Evolutionary conservation across 164 flowering plant species (phyloP), one percentile per base, ranked within the genome.

Genomic region (Nymphaea thermarum): DNA sequence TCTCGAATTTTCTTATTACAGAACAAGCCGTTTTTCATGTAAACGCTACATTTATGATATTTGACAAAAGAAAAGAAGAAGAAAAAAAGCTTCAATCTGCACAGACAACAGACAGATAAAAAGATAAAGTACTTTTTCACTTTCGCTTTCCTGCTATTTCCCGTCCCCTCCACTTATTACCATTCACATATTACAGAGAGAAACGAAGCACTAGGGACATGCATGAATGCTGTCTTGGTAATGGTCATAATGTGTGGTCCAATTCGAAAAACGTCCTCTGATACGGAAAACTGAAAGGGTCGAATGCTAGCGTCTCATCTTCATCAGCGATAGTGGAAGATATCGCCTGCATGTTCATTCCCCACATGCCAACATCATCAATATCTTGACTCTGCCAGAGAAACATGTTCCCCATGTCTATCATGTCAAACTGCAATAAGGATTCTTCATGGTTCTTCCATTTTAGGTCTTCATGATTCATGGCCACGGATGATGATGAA

Each of bases 311-410:
- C 62, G 68, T 67, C 43, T 60, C 69, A 70, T 78, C 81, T 67
- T 25, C 68, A 43, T 70, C 76, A 65, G 74, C 79, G 67, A 59
- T 68, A 60, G 81, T 62, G 57, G 57, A 51, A 15, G 57, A 51
- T 8, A 51, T 15, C 57, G 57, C 57, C 57, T 51, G 57, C 57
- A 51, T 51, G 57, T 51, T 51, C 64, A 80, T 77, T 73, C 85
- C 86, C 92, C 82, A 81, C 64, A 66, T n/a, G 68, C 72, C 75
- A 42, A 85, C 73, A 57, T 79, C 86, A 72, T 81, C 73, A 65
- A 71, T 51, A 5, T 41, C 83, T 51, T 51, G 15, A 51, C 15
- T 51, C 14, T 51, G 57, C 85, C 85, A 82, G 43, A 79, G 65
- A 17, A 42, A 65, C 67, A 76, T 71, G 75, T 62, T 76, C 65